A percentile compares a stretch with the other conserved stretches of the same genome.
These are phyloP conservation scores for Saturnispora gosingensis DNA, from an alignment of 805 yeast genomes.

Conservation along the genomic window DNA sequence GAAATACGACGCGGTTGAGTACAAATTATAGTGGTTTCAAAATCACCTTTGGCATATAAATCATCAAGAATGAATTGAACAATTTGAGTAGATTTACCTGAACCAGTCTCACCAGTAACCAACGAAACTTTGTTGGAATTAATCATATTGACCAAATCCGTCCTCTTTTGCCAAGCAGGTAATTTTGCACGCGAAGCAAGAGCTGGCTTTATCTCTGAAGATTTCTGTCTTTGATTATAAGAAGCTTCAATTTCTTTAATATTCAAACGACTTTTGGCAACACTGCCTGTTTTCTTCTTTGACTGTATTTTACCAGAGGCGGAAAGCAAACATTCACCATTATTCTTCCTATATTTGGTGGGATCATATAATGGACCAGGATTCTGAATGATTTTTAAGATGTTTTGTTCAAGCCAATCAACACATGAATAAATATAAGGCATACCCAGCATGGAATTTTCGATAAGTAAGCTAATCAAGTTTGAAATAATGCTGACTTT, in stretches of 20 bases:
- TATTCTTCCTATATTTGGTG: conserved; percentile 1
- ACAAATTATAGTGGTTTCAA: conserved; percentile 57
- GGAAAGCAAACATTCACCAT: background rate
- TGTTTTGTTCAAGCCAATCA: conserved; percentile 70
- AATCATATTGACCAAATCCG: conserved; percentile 48
- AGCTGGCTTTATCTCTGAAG: conserved; percentile 23
- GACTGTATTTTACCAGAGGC: background rate
- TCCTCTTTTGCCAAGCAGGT: conserved; percentile 78
- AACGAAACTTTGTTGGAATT: conserved; percentile 54
- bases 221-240: conserved; percentile 21
- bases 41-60: conserved; percentile 39
- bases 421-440: conserved; percentile 57
- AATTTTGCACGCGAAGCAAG: conserved; percentile 41
- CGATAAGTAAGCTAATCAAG: conserved; percentile 35
- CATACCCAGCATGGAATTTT: conserved; percentile 50
- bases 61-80: conserved; percentile 83
- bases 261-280: conserved; percentile 23
- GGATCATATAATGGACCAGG: conserved; percentile 61
- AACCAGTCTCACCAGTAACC: conserved; percentile 95
- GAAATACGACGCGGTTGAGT: conserved; percentile 96
- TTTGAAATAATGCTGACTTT: conserved; percentile 47
- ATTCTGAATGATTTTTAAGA: conserved; percentile 46
- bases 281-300: conserved; percentile 4
- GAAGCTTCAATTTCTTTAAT: conserved; percentile 26
- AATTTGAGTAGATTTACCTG: conserved; percentile 92